These are phyloP conservation scores for Lactarius sanguifluus DNA, from an alignment of 768 basidiomycete genomes.

Conservation along the genomic window DNA sequence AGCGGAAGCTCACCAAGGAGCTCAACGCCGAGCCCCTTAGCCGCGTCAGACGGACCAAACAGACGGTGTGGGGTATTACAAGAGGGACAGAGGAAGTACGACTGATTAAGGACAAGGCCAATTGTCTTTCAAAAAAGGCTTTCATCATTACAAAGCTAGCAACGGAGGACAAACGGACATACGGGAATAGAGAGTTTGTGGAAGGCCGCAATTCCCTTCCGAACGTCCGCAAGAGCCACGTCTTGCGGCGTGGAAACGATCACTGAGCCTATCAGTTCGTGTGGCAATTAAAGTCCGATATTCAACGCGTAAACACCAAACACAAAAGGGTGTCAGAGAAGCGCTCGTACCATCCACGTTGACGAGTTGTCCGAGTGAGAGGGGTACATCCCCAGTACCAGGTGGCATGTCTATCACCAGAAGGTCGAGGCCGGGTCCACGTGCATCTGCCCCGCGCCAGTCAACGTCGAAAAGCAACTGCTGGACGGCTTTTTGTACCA, in stretches of 20 bases:
- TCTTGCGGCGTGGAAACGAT: constrained; percentile 97
- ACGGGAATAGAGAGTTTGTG: constrained; percentile 87
- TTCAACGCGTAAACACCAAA: background rate
- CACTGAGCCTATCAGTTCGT: constrained; percentile 62
- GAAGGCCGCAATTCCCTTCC: constrained; percentile 92
- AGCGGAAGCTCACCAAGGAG: constrained; percentile 83
- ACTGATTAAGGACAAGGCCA: constrained; percentile 86
- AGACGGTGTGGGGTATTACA: constrained; percentile 64
- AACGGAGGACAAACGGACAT: constrained; percentile 33
- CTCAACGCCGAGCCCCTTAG: constrained; percentile 54
- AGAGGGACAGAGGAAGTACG: constrained; percentile 75
- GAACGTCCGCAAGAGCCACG: constrained; percentile 86
- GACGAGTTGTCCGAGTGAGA: constrained; percentile 88
- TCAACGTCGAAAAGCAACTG: constrained; percentile 96
- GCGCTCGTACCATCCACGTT: constrained; percentile 66
- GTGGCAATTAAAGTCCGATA: background rate
- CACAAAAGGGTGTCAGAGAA: background rate
- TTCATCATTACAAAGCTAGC: background rate
- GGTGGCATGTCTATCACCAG: constrained; percentile 96
- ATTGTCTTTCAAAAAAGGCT: constrained; percentile 56
- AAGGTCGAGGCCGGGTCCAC: constrained; percentile 64
- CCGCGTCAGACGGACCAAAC: constrained; percentile 66
- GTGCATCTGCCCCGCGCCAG: constrained; percentile 53
- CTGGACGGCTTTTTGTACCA: constrained; percentile 98
- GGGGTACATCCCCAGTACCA: constrained; percentile 93